Evolutionary conservation across 2,329 filamentous ascomycete species (phyloP).

Genomic region (Cladosporium sp.): DNA sequence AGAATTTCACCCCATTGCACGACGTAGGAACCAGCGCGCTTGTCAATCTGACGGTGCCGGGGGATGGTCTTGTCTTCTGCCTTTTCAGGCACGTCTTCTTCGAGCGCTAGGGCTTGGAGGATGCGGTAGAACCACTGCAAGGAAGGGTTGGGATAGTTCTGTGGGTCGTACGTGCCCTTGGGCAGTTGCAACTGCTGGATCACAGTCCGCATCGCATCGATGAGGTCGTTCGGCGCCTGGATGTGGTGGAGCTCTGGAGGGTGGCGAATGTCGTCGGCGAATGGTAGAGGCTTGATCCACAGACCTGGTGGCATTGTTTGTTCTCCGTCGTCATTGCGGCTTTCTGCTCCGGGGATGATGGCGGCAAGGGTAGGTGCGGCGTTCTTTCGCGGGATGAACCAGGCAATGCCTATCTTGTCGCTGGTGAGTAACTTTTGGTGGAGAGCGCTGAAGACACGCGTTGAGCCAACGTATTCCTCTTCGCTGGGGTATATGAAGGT

Average conservation of each 20-base stretch:
- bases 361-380: slow-evolving; percentile 75
- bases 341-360: slow-evolving; percentile 70
- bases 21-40: slow-evolving; percentile 75
- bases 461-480: slow-evolving; percentile 83
- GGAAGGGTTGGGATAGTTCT: slow-evolving; percentile 76
- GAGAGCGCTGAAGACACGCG: slow-evolving; percentile 84
- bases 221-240: slow-evolving; percentile 64
- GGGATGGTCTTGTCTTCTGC: slow-evolving; percentile 77
- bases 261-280: slow-evolving; percentile 79
- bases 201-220: slow-evolving; percentile 76
- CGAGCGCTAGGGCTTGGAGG: slow-evolving; percentile 82
- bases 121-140: slow-evolving; percentile 98
- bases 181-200: slow-evolving; percentile 86
- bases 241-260: slow-evolving; percentile 59
- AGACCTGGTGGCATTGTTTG: slow-evolving; percentile 75
- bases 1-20: slow-evolving; percentile 71
- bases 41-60: slow-evolving; percentile 82
- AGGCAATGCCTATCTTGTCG: slow-evolving; percentile 79
- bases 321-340: slow-evolving; percentile 60
- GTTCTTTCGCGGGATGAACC: slow-evolving; percentile 82
- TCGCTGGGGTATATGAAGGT: slow-evolving; percentile 94
- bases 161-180: slow-evolving; percentile 76
- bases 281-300: slow-evolving; percentile 85
- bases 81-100: slow-evolving; percentile 78
- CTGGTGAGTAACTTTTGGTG: slow-evolving; percentile 79